Evolutionary conservation across 2,329 filamentous ascomycete genomes (phyloP).

Genomic region (Pyricularia pennisetigena): DNA sequence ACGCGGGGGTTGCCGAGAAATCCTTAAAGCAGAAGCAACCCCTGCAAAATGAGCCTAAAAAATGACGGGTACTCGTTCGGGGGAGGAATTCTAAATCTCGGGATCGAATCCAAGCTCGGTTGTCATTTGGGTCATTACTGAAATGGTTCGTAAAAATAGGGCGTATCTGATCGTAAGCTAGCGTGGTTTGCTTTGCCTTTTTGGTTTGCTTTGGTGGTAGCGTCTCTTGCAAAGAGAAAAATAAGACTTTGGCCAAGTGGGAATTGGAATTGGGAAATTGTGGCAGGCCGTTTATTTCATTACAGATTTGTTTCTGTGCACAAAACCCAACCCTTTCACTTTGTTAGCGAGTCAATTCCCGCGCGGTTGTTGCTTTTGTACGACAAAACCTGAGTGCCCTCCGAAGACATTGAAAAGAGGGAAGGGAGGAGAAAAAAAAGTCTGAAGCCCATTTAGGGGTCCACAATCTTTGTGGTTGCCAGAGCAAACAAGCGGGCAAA

Average conservation of each 20-base stretch:
- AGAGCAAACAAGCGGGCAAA: slow-evolving; percentile 9
- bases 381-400: background rate
- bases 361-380: background rate
- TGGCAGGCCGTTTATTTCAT: background rate
- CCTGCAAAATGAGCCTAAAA: background rate
- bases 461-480: slow-evolving; percentile 2
- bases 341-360: background rate
- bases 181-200: background rate
- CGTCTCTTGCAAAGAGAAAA: background rate
- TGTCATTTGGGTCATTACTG: slow-evolving; percentile 9
- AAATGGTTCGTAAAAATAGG: slow-evolving; percentile 9
- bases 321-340: background rate
- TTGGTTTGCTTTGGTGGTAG: background rate
- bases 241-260: background rate
- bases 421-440: background rate
- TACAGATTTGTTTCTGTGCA: background rate
- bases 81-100: background rate
- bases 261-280: background rate
- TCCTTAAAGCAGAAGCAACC: background rate
- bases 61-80: background rate
- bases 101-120: background rate
- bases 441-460: background rate
- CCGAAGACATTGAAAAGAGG: background rate
- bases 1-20: background rate
- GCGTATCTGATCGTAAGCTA: slow-evolving; percentile 6